A percentile compares a stretch with the other conserved stretches of the same genome.
Evolutionary conservation across 345 rosid genomes (phyloP).

Genomic region (Nasturtium officinale): DNA sequence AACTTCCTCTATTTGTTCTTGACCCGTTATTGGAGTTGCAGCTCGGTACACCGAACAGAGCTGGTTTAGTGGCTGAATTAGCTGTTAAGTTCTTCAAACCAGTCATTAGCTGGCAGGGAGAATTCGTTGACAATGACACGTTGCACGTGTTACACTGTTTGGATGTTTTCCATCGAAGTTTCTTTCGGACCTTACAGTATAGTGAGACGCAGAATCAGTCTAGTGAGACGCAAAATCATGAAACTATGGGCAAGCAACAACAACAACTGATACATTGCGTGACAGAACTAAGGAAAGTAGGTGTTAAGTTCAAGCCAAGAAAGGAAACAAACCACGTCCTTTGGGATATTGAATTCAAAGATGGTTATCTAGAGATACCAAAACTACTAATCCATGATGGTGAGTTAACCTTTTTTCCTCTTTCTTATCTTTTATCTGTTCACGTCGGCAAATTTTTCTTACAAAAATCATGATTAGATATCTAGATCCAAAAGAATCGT

Average conservation of each 20-base stretch:
- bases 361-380: conserved; percentile 64
- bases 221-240: too few relatives aligned
- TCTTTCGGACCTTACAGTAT: too few relatives aligned
- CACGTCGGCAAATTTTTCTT: too few relatives aligned
- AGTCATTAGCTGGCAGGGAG: too few relatives aligned
- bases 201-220: too few relatives aligned
- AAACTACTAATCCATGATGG: conserved; percentile 80
- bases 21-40: conserved; percentile 69
- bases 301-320: conserved; percentile 67
- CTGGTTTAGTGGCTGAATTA: conserved; percentile 59
- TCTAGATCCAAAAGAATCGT: too few relatives aligned
- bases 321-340: conserved; percentile 69
- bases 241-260: too few relatives aligned
- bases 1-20: conserved; percentile 73
- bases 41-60: conserved; percentile 52
- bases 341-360: conserved; percentile 73
- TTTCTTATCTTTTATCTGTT: too few relatives aligned
- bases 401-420: too few relatives aligned
- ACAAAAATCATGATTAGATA: too few relatives aligned
- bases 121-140: too few relatives aligned
- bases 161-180: conserved; percentile 68
- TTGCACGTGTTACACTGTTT: conserved; percentile 82
- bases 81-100: conserved; percentile 68
- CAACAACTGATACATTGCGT: conserved; percentile 74
- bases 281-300: conserved; percentile 67